Base-by-base conservation (phyloP, 768 basidiomycete species). In the Trametes coccinea region DNA sequence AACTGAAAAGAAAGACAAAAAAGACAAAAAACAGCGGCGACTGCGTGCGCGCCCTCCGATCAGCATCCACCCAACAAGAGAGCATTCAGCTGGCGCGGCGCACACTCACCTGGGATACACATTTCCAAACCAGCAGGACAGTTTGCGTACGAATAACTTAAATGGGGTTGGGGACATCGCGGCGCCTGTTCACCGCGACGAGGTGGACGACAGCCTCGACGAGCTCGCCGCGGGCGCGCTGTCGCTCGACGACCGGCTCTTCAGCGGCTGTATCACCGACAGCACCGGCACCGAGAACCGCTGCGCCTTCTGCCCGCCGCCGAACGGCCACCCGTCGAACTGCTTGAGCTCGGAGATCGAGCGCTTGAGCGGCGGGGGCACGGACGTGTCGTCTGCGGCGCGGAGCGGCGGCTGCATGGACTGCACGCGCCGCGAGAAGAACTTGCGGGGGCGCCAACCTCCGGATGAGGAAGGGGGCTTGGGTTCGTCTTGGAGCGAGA, bases 361-460 rank as follows among this genome's bases (percentile, higher is more conserved):
- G 34, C 67, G 66, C 43, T 56, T 65, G 17, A 64, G 47, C 27
- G 56, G 53, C 17, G 50, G 53, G 13, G 50, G 34, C 6, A 37
- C 31, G 9, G 50, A 46, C 6, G 47, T 34, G 33, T 67, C 66
- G 33, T 61, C 59, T 33, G 43, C 58, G 0, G 54, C 49, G 39
- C 59, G 64, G 17, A 56, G 30, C 2, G 59, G 56, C n/a, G 68
- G 63, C 41, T 67, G 70, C 65, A 70, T 56, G 5, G 70, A 71
- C 52, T 67, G 69, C 6, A 69, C 66, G 10, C 70, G 67, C 0
- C 69, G 62, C 5, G 62, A 22, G 52, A 60, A 50, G 22, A 56
- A 34, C 8, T 33, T 46, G 39, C 60, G 55, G 40, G 49, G 17
- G 34, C 51, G 47, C 57, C 58, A 59, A 7, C 59, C 51, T 54